Conservation (phyloP, 202 grass and related monocot genomes). For the Dendrocalamus latiflorus region DNA sequence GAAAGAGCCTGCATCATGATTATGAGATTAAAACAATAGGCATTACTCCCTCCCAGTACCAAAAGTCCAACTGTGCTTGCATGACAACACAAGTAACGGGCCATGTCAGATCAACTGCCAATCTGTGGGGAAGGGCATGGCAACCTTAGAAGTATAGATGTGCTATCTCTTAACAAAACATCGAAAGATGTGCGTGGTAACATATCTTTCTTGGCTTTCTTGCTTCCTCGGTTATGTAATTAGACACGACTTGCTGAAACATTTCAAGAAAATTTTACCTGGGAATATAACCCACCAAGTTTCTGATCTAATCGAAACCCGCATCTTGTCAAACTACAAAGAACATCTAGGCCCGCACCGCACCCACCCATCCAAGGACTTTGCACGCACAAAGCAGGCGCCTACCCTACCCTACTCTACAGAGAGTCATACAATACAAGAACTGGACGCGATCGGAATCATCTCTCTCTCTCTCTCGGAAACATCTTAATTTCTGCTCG, state of each 20-base stretch:
- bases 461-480: neutral
- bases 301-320: neutral
- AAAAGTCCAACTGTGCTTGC: neutral
- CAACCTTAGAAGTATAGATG: no score
- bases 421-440: neutral
- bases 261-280: neutral
- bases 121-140: no score
- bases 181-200: neutral
- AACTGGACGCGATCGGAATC: neutral
- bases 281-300: neutral
- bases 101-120: neutral
- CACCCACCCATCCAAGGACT: neutral
- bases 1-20: neutral
- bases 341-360: neutral
- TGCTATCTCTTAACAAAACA: neutral
- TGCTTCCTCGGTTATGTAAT: neutral
- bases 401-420: neutral
- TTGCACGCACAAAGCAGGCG: neutral
- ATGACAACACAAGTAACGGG: neutral
- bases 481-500: neutral
- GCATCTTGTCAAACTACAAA: neutral
- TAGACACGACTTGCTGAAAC: neutral
- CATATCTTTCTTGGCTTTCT: neutral
- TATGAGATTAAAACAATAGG: neutral
- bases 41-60: neutral